A percentile compares a stretch with the other conserved stretches of the same genome.
Evolutionary conservation across 305 asterid species (phyloP).

Genomic region (Ilex paraguariensis): DNA sequence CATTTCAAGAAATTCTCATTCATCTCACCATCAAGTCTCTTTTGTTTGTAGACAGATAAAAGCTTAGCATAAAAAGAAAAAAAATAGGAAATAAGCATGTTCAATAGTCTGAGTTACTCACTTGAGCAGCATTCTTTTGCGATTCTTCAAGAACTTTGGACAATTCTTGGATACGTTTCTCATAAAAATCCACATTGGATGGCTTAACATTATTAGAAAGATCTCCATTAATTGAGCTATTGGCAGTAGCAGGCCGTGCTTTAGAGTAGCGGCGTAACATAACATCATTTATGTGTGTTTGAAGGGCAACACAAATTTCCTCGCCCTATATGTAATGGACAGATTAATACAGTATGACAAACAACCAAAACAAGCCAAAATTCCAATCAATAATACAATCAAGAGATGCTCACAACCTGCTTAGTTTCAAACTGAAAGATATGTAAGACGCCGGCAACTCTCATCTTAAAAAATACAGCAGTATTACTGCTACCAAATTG

Average conservation of each 20-base stretch:
- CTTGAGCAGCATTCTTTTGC: constrained; percentile 64
- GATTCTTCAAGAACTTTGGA: constrained; percentile 87
- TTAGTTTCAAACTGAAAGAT: constrained; percentile 96
- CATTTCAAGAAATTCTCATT: too few relatives aligned
- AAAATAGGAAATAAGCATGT: not conserved
- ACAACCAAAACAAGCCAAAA: constrained; percentile 1
- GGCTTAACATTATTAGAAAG: constrained; percentile 53
- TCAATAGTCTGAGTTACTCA: constrained; percentile 31
- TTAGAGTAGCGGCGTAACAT: constrained; percentile 94
- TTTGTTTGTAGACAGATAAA: too few relatives aligned
- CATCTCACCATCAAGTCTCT: too few relatives aligned
- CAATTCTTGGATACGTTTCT: constrained; percentile 72
- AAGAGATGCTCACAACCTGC: constrained; percentile 45
- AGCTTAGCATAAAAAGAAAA: too few relatives aligned
- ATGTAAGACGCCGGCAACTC: constrained; percentile 98
- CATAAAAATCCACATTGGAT: constrained; percentile 46
- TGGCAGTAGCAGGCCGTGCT: constrained; percentile 65
- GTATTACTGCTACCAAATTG: constrained; percentile 98
- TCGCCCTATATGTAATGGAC: constrained; percentile 65
- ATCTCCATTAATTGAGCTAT: constrained; percentile 66
- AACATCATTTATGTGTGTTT: constrained; percentile 96
- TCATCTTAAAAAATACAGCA: constrained; percentile 98
- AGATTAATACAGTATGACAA: constrained; percentile 6
- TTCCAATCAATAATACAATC: too few relatives aligned
- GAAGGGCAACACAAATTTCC: constrained; percentile 98